phyloP scores from a whole-genome alignment of 257 asterid genomes.

The Forsythia suspensa region DNA sequence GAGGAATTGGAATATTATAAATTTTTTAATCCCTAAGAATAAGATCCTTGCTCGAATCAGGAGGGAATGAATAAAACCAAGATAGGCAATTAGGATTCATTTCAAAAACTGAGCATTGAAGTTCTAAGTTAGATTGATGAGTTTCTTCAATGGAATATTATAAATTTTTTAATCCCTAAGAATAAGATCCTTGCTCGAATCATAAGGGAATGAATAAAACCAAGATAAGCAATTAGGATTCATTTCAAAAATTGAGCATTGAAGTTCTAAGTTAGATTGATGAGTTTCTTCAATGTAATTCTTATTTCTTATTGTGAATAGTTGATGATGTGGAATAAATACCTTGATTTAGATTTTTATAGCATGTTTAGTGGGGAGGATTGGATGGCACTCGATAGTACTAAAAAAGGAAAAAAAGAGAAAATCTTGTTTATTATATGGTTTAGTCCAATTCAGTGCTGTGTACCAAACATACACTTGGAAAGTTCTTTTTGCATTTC shows the following conservation, averaged over 20 bases:
- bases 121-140: neutral
- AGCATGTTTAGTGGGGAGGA: neutral
- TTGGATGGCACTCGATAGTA: neutral
- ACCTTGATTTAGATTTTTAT: neutral
- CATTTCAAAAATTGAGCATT: too few relatives aligned
- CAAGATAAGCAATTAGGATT: neutral
- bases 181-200: neutral
- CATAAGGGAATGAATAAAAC: neutral
- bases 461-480: neutral
- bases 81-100: neutral
- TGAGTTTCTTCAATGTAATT: neutral
- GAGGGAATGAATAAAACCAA: neutral
- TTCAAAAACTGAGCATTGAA: neutral
- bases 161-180: neutral
- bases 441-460: neutral
- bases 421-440: neutral
- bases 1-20: neutral
- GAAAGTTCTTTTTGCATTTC: neutral
- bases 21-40: neutral
- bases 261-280: neutral
- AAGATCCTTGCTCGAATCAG: neutral
- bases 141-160: neutral
- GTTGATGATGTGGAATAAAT: neutral
- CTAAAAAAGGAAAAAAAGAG: neutral
- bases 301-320: neutral